phyloP scores from a whole-genome alignment of 345 rosid species.

The Leavenworthia alabamica region DNA sequence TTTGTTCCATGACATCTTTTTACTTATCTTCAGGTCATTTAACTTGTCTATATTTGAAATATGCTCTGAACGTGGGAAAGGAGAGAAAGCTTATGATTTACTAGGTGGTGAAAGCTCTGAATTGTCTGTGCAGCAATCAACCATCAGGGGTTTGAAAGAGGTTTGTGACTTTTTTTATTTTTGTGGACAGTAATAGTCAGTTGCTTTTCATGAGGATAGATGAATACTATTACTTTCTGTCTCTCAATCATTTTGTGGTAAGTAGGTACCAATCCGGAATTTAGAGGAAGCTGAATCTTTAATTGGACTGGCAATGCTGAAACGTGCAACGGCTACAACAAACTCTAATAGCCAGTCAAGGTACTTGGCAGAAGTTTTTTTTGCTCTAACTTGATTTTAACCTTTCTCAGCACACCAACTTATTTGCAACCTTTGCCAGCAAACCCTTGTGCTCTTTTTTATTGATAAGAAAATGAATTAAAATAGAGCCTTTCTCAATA shows the following conservation, averaged over 20 bases:
- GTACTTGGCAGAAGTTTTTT: conserved; percentile 25
- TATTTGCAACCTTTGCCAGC: not conserved
- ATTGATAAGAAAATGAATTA: not conserved
- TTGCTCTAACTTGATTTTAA: not conserved
- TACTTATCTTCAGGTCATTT: conserved; percentile 44
- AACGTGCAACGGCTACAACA: conserved; percentile 76
- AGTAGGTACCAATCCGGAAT: conserved; percentile 47
- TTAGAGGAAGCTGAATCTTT: conserved; percentile 58
- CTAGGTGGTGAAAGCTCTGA: conserved; percentile 47
- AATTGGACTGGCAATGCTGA: conserved; percentile 67
- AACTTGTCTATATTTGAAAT: conserved; percentile 74
- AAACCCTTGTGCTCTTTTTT: not conserved
- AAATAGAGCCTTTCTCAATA: not conserved
- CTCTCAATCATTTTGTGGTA: not conserved
- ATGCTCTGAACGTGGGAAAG: conserved; percentile 67
- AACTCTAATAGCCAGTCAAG: conserved; percentile 80
- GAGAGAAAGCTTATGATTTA: conserved; percentile 64
- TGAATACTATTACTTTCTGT: not conserved
- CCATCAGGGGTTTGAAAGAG: conserved; percentile 69
- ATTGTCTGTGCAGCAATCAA: conserved; percentile 58
- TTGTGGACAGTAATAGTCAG: not conserved
- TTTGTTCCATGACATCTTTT: not conserved
- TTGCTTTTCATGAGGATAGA: not conserved
- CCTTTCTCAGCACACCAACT: not conserved
- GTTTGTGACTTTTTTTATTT: conserved; percentile 30